Percentiles rank a stretch among this genome's conserved stretches.
These are phyloP conservation scores for Mayamaea pseudoterrestris DNA, from an alignment of 108 stramenopile genomes.

Conservation along the genomic window DNA sequence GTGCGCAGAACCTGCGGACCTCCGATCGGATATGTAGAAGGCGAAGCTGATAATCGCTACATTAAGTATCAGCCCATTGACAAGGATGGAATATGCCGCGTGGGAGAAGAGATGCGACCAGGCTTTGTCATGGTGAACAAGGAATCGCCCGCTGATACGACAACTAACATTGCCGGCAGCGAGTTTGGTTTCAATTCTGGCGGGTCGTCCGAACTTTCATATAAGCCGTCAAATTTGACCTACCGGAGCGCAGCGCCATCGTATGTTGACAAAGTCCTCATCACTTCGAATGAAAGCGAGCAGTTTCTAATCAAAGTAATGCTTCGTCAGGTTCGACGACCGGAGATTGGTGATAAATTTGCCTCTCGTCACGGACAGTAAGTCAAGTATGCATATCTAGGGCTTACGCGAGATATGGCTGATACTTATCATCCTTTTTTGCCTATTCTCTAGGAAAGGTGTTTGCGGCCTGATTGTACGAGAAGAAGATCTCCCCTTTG, in stretches of 20 bases:
- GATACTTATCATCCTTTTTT: too few relatives aligned
- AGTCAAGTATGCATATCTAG: too few relatives aligned
- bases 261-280: conserved; percentile 94
- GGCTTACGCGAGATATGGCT: too few relatives aligned
- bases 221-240: conserved; percentile 71
- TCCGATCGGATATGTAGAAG: too few relatives aligned
- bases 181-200: conserved; percentile 30
- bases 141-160: conserved; percentile 65
- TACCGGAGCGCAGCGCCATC: conserved; percentile 78
- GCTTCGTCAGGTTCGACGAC: conserved; percentile 83
- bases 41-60: conserved; percentile 76
- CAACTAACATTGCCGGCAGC: conserved; percentile 42
- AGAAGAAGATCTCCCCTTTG: conserved; percentile 97
- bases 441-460: too few relatives aligned
- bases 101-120: conserved; percentile 76
- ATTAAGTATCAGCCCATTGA: conserved; percentile 71
- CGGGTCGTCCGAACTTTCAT: conserved; percentile 32
- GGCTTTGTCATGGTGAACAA: conserved; percentile 91
- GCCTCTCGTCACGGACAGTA: conserved; percentile 96
- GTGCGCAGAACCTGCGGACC: too few relatives aligned
- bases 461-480: conserved; percentile 93
- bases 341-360: conserved; percentile 99
- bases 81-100: conserved; percentile 86
- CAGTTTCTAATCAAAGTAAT: conserved; percentile 92
- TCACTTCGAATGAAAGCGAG: conserved; percentile 93